phyloP scores from a whole-genome alignment of 176 grass and related monocot genomes.

The Carex littledalei region DNA sequence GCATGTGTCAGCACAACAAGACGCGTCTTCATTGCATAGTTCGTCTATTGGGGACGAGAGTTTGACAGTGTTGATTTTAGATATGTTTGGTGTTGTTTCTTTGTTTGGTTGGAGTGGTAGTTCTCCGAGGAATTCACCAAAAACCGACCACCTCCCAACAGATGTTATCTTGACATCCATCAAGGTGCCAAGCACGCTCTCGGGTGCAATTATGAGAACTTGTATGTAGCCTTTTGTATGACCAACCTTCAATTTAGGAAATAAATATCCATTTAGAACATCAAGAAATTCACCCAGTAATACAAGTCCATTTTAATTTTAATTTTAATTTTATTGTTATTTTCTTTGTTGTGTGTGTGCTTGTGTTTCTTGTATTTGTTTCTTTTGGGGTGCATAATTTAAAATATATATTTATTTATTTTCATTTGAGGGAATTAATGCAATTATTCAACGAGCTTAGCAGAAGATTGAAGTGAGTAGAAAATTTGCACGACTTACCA shows the following conservation, averaged over 20 bases:
- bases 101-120: conserved; percentile 26
- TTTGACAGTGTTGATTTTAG: conserved; percentile 16
- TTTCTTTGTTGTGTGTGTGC: too few relatives aligned
- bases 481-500: conserved; percentile 38
- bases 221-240: conserved; percentile 94
- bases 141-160: conserved; percentile 81
- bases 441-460: neutral
- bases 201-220: conserved; percentile 83
- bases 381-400: too few relatives aligned
- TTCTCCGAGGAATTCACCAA: conserved; percentile 63
- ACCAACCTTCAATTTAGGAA: conserved; percentile 49
- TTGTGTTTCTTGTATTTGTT: too few relatives aligned
- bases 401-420: too few relatives aligned
- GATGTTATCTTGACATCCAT: conserved; percentile 73
- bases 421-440: neutral
- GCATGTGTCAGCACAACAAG: conserved; percentile 11
- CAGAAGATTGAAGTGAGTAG: neutral
- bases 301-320: too few relatives aligned
- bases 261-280: conserved; percentile 14
- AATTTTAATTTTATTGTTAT: too few relatives aligned
- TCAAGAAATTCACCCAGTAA: neutral
- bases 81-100: neutral
- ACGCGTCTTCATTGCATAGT: conserved; percentile 26
- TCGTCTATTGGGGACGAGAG: neutral
- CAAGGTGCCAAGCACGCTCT: conserved; percentile 63